Evolutionary conservation across 2,329 filamentous ascomycete genomes (phyloP), one percentile per base, ranked within the genome.

Genomic region (Fusarium sp.): DNA sequence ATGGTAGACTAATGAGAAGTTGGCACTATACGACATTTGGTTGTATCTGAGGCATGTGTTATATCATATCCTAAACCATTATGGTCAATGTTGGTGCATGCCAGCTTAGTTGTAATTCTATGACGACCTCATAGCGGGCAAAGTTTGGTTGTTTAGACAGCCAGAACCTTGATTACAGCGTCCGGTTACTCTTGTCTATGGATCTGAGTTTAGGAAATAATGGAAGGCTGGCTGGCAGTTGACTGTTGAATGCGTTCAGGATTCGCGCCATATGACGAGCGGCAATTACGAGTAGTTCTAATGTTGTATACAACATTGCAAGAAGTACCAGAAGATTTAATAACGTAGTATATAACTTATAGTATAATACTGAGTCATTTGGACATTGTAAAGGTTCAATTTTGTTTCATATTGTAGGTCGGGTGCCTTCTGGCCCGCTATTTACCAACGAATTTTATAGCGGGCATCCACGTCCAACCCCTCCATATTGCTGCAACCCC

Each of bases 71-170:
- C 27, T 43, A 44, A 40, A 20, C 24, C 34, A 57, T 50, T 24
- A 24, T 52, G 63, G 42, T 49, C 24, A 18, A 22, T 40, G 24
- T 12, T 38, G 12, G 38, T 38, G 44, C 47, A 66, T 29, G 47
- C 42, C 30, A 40, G 34, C 42, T 56, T 66, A 22, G 30, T 25
- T 53, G 58, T 32, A 50, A 56, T 63, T 71, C 68, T 62, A 71
- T 71, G 69, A 72, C 65, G 69, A 70, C 60, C 53, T 72, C 49
- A 66, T 43, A 47, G 34, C 42, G 49, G 49, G 24, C 30, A 67
- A 54, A 66, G 50, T 56, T 61, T 59, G 16, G 30, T n/a, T 14
- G 32, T 34, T 27, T 22, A 25, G n/a, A 42, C 24, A n/a, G 8
- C 34, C 15, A 20, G 24, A 27, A 22, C 18, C 6, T 53, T 20